A percentile compares a stretch with the other conserved stretches of the same genome.
phyloP scores from a whole-genome alignment of 306 rosid species.

The Hippophae tibetana region DNA sequence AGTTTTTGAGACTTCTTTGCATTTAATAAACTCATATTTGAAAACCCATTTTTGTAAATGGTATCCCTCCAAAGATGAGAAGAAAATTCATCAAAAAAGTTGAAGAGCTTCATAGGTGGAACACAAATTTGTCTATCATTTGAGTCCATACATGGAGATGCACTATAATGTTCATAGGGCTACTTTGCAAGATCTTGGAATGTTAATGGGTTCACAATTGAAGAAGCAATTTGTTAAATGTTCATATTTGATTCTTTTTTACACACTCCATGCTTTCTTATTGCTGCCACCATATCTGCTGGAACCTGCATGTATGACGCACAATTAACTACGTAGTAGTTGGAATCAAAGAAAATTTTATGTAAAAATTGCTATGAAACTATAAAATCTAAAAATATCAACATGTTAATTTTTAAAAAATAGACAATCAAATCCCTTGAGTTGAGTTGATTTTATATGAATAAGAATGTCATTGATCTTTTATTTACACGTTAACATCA shows the following conservation, averaged over 20 bases:
- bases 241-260: constrained; percentile 52
- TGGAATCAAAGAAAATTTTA: background rate
- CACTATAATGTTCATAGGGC: constrained; percentile 56
- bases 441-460: too few species aligned
- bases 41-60: constrained; percentile 39
- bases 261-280: constrained; percentile 65
- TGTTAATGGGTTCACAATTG: constrained; percentile 65
- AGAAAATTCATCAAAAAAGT: constrained; percentile 74
- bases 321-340: background rate
- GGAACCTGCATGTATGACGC: constrained; percentile 44
- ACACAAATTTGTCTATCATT: constrained; percentile 73
- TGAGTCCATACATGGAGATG: constrained; percentile 61
- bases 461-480: too few species aligned
- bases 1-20: constrained; percentile 50
- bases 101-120: constrained; percentile 69
- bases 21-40: constrained; percentile 40
- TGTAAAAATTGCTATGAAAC: background rate
- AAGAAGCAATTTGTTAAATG: constrained; percentile 84
- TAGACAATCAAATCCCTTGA: too few species aligned
- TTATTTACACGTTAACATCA: too few species aligned
- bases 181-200: constrained; percentile 51
- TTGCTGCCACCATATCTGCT: constrained; percentile 97
- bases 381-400: too few species aligned
- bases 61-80: constrained; percentile 74
- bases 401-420: too few species aligned